A percentile compares a stretch with the other conserved stretches of the same genome.
phyloP scores from a whole-genome alignment of 768 basidiomycete species.

The Filobasidium floriforme region DNA sequence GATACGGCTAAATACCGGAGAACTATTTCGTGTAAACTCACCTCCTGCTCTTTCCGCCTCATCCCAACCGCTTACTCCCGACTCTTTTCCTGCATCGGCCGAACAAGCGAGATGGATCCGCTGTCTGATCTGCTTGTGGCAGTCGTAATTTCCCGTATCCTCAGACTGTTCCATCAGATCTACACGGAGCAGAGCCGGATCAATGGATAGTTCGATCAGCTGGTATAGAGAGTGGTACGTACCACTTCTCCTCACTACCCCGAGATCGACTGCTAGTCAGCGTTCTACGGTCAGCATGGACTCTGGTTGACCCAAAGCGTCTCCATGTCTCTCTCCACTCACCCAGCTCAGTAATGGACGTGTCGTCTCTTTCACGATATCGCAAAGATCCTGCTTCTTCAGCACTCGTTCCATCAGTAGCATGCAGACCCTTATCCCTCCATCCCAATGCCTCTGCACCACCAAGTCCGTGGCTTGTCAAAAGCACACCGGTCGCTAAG shows the following conservation, averaged over 20 bases:
- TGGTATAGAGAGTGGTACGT: too few relatives aligned
- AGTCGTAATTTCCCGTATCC: neutral
- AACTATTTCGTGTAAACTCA: neutral
- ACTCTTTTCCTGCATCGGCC: neutral
- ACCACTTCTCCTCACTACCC: too few relatives aligned
- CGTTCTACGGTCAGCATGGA: too few relatives aligned
- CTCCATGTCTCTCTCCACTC: too few relatives aligned
- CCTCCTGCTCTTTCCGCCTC: conserved; percentile 1
- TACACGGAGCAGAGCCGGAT: neutral
- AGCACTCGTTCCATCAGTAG: neutral
- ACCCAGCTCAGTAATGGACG: too few relatives aligned
- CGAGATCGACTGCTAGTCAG: too few relatives aligned
- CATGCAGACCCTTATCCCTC: neutral
- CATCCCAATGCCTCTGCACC: neutral
- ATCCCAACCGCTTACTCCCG: neutral
- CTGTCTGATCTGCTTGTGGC: neutral
- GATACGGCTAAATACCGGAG: neutral
- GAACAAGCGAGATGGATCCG: neutral
- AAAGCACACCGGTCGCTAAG: neutral
- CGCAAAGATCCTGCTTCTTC: too few relatives aligned
- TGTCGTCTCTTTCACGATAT: too few relatives aligned
- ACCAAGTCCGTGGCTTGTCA: neutral
- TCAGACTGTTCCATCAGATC: neutral
- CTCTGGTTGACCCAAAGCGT: too few relatives aligned
- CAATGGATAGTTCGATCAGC: too few relatives aligned